Conservation (phyloP, 768 basidiomycete genomes). For the Tubosaeta sp. region DNA sequence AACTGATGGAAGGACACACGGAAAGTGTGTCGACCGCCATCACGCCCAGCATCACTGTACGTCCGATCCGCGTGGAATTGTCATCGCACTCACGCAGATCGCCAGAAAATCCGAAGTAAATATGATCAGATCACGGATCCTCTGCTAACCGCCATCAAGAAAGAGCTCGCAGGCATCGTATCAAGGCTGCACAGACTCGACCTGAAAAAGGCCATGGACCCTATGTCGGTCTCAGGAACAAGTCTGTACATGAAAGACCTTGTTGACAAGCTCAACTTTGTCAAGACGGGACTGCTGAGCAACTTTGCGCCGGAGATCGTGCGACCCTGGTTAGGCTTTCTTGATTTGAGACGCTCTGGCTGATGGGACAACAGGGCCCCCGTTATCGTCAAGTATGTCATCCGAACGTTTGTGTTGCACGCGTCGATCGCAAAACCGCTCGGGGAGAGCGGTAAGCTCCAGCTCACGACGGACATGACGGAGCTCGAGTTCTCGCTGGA, state of each 20-base stretch:
- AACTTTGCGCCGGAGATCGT: slow-evolving; percentile 72
- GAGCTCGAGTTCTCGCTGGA: slow-evolving; percentile 91
- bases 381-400: slow-evolving; percentile 71
- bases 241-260: slow-evolving; percentile 87
- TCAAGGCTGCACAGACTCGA: slow-evolving; percentile 83
- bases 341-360: background rate
- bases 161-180: slow-evolving; percentile 77
- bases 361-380: slow-evolving; percentile 43
- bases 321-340: slow-evolving; percentile 57
- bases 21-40: slow-evolving; percentile 50
- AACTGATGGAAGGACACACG: slow-evolving; percentile 21
- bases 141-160: slow-evolving; percentile 61
- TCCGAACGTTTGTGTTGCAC: slow-evolving; percentile 86
- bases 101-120: slow-evolving; percentile 25
- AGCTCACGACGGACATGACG: slow-evolving; percentile 94
- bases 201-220: slow-evolving; percentile 68
- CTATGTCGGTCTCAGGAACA: slow-evolving; percentile 46
- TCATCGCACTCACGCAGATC: background rate
- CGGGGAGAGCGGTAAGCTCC: slow-evolving; percentile 90
- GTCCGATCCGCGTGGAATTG: slow-evolving; percentile 9
- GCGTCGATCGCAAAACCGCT: slow-evolving; percentile 91
- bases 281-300: slow-evolving; percentile 75
- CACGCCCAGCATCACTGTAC: slow-evolving; percentile 55
- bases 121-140: slow-evolving; percentile 62
- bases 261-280: slow-evolving; percentile 72